A percentile compares a stretch with the other conserved stretches of the same genome.
phyloP scores from a whole-genome alignment of 129 eudicot genomes.

The Apium graveolens region DNA sequence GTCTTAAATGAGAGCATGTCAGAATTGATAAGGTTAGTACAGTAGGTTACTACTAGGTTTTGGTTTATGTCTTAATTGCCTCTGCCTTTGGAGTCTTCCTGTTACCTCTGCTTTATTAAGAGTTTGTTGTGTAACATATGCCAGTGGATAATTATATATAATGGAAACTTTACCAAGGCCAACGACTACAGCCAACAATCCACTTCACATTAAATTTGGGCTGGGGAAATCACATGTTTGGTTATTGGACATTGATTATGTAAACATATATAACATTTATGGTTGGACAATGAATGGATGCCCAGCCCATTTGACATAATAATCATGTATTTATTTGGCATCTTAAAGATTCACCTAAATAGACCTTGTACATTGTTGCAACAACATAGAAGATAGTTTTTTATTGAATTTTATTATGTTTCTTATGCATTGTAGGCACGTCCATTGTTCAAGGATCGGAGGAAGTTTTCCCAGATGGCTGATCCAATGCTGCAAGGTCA shows the following conservation, averaged over 20 bases:
- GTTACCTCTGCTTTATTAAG: not conserved
- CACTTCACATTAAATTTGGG: not conserved
- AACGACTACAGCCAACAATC: not conserved
- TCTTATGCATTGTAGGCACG: constrained; percentile 41
- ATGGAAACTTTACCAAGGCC: not conserved
- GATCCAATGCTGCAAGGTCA: constrained; percentile 73
- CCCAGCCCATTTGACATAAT: not conserved
- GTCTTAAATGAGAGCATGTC: not conserved
- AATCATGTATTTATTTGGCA: not conserved
- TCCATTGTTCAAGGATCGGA: constrained; percentile 77
- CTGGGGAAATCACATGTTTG: not conserved
- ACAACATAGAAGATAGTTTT: not conserved
- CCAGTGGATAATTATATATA: not conserved
- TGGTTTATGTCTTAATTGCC: not conserved
- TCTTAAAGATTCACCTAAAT: not conserved
- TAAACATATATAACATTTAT: not conserved
- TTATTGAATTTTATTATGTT: not conserved
- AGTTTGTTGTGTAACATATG: not conserved
- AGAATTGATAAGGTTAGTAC: not conserved
- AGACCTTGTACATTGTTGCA: not conserved
- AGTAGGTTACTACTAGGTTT: not conserved
- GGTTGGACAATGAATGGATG: not conserved
- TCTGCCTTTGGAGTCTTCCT: not conserved
- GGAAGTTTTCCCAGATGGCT: constrained; percentile 80
- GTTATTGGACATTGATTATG: not conserved